Evolutionary conservation across 2,329 filamentous ascomycete genomes (phyloP), one percentile per base, ranked within the genome.

Genomic region (Pseudogymnoascus sp.): DNA sequence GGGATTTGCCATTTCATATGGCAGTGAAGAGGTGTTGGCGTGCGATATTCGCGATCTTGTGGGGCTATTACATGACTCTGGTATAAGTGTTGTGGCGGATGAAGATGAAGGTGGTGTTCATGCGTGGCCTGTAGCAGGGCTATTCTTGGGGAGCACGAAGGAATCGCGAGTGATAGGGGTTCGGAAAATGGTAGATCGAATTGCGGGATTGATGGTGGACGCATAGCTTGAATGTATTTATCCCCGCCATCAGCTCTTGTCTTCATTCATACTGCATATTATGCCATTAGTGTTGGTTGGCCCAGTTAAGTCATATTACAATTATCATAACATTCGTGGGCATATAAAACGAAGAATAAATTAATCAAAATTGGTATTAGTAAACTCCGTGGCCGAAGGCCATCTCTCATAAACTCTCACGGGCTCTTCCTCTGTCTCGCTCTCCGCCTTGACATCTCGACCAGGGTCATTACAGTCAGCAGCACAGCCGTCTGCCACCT

Each of bases 1-100:
- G 55, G 90, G 91, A 0, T 86, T 89, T 71, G 83, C 84, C 64
- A 80, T 94, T 66, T 79, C 86, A 5, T 92, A 87, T 69, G 90
- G 91, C 0, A 81, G 83, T 1, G 89, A 92, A 71, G 91, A 95
- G 72, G 86, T 94, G 0, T 86, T 95, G 66, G 85, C 84, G 1
- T 82, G 85, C 0, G 89, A 92, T 66, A 87, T 90, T 16, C 78
- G 83, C 66, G 78, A 80, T 23, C 76, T 91, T 64, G 77, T 89
- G 11, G 73, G 74, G 11, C 74, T 82, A 31, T 77, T 90, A 63
- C 76, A 78, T 63, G 79, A 78, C 59, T 78, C 80, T 12, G 81
- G 81, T 2, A 74, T 83, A 35, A 72, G 80, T 38, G 79, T 88
- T n/a, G 77, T 80, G 61, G 79, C n/a, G 14, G 60, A 65, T 68